These are phyloP conservation scores for Fusarium sp. DNA, from an alignment of 2,329 filamentous ascomycete genomes.

Conservation along the genomic window DNA sequence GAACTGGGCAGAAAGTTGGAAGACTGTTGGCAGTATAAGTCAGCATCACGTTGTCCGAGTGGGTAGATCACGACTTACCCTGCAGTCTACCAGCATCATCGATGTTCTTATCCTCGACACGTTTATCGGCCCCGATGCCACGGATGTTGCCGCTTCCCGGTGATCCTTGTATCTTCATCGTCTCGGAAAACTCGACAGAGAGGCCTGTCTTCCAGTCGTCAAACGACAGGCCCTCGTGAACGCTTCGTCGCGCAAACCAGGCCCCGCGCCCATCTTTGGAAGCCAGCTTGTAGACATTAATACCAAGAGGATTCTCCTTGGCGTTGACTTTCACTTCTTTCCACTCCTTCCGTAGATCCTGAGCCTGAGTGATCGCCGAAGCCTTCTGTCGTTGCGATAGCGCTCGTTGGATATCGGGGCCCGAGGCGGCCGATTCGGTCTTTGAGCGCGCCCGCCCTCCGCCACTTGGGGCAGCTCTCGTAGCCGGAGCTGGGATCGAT, in stretches of 20 bases:
- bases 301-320: slow-evolving; percentile 79
- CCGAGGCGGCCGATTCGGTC: slow-evolving; percentile 64
- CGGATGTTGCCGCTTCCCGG: slow-evolving; percentile 81
- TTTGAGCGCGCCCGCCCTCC: slow-evolving; percentile 64
- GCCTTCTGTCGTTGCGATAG: slow-evolving; percentile 54
- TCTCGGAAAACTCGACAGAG: slow-evolving; percentile 82
- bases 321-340: slow-evolving; percentile 81
- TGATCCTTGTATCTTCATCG: slow-evolving; percentile 75
- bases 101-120: slow-evolving; percentile 72
- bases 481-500: slow-evolving; percentile 71
- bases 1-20: slow-evolving; percentile 88
- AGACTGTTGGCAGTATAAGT: slow-evolving; percentile 65
- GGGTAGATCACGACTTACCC: slow-evolving; percentile 54
- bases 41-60: slow-evolving; percentile 14
- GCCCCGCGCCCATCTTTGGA: slow-evolving; percentile 85
- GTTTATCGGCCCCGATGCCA: slow-evolving; percentile 85
- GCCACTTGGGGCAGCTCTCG: slow-evolving; percentile 55
- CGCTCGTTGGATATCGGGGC: slow-evolving; percentile 65
- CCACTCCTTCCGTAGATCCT: slow-evolving; percentile 82
- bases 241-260: slow-evolving; percentile 89
- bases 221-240: slow-evolving; percentile 84
- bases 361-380: slow-evolving; percentile 60
- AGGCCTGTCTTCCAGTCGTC: slow-evolving; percentile 82
- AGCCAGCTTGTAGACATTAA: slow-evolving; percentile 83
- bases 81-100: slow-evolving; percentile 72